phyloP scores from a whole-genome alignment of 371 early-diverging fungal genomes.

The Mucor plumbeus region DNA sequence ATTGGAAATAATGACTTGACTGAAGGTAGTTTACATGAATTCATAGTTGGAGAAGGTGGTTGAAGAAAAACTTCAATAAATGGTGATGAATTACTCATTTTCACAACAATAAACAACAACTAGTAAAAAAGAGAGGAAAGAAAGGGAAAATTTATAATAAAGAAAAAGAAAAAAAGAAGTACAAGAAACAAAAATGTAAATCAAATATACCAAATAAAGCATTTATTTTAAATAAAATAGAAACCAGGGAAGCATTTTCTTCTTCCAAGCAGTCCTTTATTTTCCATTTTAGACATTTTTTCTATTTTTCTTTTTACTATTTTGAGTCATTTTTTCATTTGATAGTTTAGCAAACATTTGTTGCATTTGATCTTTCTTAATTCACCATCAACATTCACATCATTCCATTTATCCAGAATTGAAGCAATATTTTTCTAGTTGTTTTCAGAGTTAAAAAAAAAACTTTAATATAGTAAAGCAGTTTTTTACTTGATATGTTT shows the following conservation, averaged over 20 bases:
- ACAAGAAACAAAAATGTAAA: slow-evolving; percentile 7
- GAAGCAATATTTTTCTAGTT: too few species aligned
- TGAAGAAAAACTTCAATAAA: slow-evolving; percentile 28
- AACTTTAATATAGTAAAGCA: too few species aligned
- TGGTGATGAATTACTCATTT: slow-evolving; percentile 13
- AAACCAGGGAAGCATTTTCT: slow-evolving; percentile 17
- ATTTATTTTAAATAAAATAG: slow-evolving; percentile 5
- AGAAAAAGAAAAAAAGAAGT: slow-evolving; percentile 4
- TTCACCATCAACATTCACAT: too few species aligned
- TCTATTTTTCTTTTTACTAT: slow-evolving; percentile 8
- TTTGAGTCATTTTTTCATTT: not conserved
- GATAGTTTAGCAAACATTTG: too few species aligned
- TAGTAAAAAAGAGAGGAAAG: not conserved
- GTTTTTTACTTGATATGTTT: too few species aligned
- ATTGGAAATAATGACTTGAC: slow-evolving; percentile 20
- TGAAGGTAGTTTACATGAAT: slow-evolving; percentile 18
- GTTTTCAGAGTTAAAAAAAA: too few species aligned
- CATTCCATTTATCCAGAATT: too few species aligned
- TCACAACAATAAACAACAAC: not conserved
- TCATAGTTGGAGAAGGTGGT: slow-evolving; percentile 26
- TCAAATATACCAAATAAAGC: slow-evolving; percentile 12
- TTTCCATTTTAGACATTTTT: slow-evolving; percentile 9
- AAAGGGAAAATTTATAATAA: not conserved
- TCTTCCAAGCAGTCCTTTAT: slow-evolving; percentile 2
- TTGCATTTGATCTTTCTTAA: too few species aligned